A percentile compares a stretch with the other conserved stretches of the same genome.
Conservation (phyloP, 2,329 filamentous ascomycete species). For the Triangularia verruculosa region DNA sequence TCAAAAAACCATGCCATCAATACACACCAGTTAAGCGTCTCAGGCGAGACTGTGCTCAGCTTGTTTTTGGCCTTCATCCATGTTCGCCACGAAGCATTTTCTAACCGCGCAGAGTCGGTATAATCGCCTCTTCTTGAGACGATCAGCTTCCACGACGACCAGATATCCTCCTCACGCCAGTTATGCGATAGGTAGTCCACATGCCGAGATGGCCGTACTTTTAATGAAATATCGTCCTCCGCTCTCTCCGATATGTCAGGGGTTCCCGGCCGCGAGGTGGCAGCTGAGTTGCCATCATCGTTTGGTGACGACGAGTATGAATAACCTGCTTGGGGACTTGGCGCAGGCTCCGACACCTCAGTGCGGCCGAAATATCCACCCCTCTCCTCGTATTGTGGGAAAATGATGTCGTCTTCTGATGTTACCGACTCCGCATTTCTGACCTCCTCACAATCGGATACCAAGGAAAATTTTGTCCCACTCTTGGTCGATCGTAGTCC, state of each 20-base stretch:
- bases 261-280: slow-evolving; percentile 55
- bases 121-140: slow-evolving; percentile 76
- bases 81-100: slow-evolving; percentile 96
- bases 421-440: slow-evolving; percentile 42
- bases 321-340: slow-evolving; percentile 48
- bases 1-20: neutral
- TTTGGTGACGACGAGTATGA: slow-evolving; percentile 52
- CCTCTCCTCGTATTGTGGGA: slow-evolving; percentile 44
- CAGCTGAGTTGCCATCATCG: slow-evolving; percentile 49
- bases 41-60: slow-evolving; percentile 82
- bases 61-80: slow-evolving; percentile 93
- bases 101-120: slow-evolving; percentile 75
- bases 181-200: slow-evolving; percentile 95
- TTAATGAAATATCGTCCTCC: slow-evolving; percentile 76
- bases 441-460: slow-evolving; percentile 53
- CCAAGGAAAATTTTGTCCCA: slow-evolving; percentile 60
- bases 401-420: slow-evolving; percentile 46
- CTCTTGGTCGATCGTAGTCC: slow-evolving; percentile 62
- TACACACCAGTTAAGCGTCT: slow-evolving; percentile 85
- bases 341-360: slow-evolving; percentile 50
- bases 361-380: slow-evolving; percentile 44
- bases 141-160: slow-evolving; percentile 95
- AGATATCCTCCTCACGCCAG: slow-evolving; percentile 94
- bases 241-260: slow-evolving; percentile 58
- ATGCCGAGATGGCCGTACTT: slow-evolving; percentile 74